Evolutionary conservation across 306 rosid species (phyloP), one percentile per base, ranked within the genome.

Genomic region (Prosopis cineraria): DNA sequence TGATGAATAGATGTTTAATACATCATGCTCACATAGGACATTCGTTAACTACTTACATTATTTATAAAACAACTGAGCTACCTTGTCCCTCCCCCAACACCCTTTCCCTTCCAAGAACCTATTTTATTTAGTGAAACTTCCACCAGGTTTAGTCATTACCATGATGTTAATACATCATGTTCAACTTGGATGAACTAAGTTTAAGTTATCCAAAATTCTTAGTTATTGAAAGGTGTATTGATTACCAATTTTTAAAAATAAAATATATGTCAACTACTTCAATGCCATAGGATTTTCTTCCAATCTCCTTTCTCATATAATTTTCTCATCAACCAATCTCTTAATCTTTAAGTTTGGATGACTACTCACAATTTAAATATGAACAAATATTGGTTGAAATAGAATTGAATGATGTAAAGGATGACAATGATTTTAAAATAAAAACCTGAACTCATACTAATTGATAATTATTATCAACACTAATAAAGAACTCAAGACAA

Each of bases 361-460:
- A 34, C 25, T 34, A 33, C 31, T 68, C 7, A 6, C 34, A 3
- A 24, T 44, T 47, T 48, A 31, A 30, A 10, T n/a, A 70, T 30
- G 24, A 6, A 30, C 44, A 45, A 45, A 29, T 45, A 33, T 2
- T 5, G 37, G 56, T n/a, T 24, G 37, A 68, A 70, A 24, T 27
- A 47, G 25, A 29, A 70, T 17, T 30, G 24, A 11, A 25, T 29
- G 27, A 17, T 29, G 41, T 30, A 8, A 43, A 9, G 58, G 37
- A 25, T 47, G 81, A 59, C 37, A 48, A 41, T 62, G 30, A 53
- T 73, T 78, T 45, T 44, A 53, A 53, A 48, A 27, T 69, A 62
- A 78, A 43, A 70, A 63, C 75, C 53, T 52, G 39, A 78, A 81
- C 41, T 81, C 76, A 65, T 37, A 20, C 13, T 9, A 40, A n/a